phyloP scores from a whole-genome alignment of 163 green algal genomes.

The Chloromonas sp. region DNA sequence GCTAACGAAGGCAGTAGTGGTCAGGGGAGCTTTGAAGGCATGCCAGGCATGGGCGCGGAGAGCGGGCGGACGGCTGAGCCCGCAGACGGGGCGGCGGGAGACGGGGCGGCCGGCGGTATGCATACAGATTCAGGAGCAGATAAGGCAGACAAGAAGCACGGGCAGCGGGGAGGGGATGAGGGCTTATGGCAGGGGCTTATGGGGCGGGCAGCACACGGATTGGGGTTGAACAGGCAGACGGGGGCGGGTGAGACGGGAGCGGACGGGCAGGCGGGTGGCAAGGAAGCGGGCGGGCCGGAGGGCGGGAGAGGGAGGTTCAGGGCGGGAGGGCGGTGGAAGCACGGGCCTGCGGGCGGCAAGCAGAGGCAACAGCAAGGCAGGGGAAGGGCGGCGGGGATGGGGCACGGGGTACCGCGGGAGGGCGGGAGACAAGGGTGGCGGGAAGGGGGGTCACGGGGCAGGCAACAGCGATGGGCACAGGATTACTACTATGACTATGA shows the following conservation, averaged over 20 bases:
- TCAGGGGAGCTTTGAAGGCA: background rate
- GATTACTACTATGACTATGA: too few relatives aligned
- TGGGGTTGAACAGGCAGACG: too few relatives aligned
- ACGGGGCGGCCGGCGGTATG: too few relatives aligned
- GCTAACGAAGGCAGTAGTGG: background rate
- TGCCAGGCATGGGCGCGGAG: too few relatives aligned
- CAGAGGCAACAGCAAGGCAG: background rate
- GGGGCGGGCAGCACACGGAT: too few relatives aligned
- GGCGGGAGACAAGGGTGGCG: background rate
- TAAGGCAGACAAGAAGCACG: too few relatives aligned
- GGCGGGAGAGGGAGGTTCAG: background rate
- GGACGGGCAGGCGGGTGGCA: background rate
- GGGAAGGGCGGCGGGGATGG: background rate
- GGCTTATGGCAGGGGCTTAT: too few relatives aligned
- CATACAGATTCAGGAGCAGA: too few relatives aligned
- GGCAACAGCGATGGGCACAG: background rate
- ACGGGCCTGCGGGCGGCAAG: background rate
- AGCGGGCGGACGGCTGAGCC: too few relatives aligned
- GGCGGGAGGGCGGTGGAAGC: background rate
- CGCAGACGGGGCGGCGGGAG: too few relatives aligned
- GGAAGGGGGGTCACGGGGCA: background rate
- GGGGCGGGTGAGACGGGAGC: background rate
- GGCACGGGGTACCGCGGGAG: background rate
- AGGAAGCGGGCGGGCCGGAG: background rate
- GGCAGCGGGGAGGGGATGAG: too few relatives aligned